phyloP scores from a whole-genome alignment of 768 basidiomycete genomes.

The Clavulina sp. region DNA sequence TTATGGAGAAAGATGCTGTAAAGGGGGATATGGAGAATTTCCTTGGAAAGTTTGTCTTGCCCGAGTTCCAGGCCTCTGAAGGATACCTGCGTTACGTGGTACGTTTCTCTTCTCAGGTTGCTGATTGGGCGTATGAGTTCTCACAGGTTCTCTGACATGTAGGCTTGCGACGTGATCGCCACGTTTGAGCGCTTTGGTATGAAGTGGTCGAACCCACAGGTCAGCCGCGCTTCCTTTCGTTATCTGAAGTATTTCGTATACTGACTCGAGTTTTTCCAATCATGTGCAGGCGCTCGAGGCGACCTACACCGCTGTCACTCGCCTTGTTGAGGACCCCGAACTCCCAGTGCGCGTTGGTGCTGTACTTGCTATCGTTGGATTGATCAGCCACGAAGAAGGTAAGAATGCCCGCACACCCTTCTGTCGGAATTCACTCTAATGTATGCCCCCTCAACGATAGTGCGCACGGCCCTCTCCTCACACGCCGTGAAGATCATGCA shows the following conservation, averaged over 20 bases:
- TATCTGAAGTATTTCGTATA: neutral
- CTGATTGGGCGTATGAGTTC: neutral
- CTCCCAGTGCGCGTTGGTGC: slow-evolving; percentile 77
- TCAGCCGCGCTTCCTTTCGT: slow-evolving; percentile 15
- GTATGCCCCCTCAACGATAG: slow-evolving; percentile 27
- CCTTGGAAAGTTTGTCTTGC: slow-evolving; percentile 52
- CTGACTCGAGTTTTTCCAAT: neutral
- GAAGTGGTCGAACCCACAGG: slow-evolving; percentile 46
- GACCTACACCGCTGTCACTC: slow-evolving; percentile 47
- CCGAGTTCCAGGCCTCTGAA: slow-evolving; percentile 46
- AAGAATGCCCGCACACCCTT: slow-evolving; percentile 14
- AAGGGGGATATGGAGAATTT: slow-evolving; percentile 63
- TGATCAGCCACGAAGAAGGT: slow-evolving; percentile 54
- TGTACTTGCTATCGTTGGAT: slow-evolving; percentile 59
- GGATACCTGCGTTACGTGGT: slow-evolving; percentile 67
- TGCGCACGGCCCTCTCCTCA: slow-evolving; percentile 49
- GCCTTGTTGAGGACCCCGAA: slow-evolving; percentile 57
- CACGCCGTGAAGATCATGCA: slow-evolving; percentile 79
- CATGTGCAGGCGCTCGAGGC: slow-evolving; percentile 30
- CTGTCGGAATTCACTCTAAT: neutral
- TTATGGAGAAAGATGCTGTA: slow-evolving; percentile 73
- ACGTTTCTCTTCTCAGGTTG: slow-evolving; percentile 17
- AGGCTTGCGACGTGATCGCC: slow-evolving; percentile 67
- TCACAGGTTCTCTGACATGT: neutral
- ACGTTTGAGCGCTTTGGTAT: slow-evolving; percentile 55